Evolutionary conservation across 78 protist species (phyloP).

Genomic region (Dictyostelium brefeldianum): DNA sequence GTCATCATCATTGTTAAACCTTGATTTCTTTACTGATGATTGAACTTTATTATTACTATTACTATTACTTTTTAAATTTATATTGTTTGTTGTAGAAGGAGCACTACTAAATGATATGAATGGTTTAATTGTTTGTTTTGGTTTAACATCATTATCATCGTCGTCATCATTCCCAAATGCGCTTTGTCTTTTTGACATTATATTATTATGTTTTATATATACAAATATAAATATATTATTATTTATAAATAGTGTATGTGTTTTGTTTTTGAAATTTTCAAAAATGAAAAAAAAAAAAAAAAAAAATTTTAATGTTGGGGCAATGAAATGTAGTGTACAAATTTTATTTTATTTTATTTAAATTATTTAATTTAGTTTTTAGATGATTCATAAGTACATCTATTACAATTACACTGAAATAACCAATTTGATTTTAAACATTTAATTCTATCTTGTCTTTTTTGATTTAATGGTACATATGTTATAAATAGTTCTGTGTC

Average conservation of each 20-base stretch:
- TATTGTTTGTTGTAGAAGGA: background rate
- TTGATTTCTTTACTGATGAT: background rate
- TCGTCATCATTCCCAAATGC: background rate
- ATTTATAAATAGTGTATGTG: too few species aligned
- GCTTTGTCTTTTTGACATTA: background rate
- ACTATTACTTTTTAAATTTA: background rate
- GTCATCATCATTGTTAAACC: background rate
- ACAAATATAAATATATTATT: too few species aligned
- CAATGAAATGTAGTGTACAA: too few species aligned
- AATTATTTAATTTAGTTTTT: too few species aligned
- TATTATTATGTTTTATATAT: background rate
- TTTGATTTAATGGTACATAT: conserved; percentile 62
- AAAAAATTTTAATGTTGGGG: too few species aligned
- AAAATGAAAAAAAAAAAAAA: too few species aligned
- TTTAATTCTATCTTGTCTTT: background rate
- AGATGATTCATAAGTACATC: conserved; percentile 41
- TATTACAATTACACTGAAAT: conserved; percentile 39
- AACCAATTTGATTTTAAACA: conserved; percentile 59
- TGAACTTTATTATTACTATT: background rate
- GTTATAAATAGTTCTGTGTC: conserved; percentile 39
- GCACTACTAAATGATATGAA: background rate
- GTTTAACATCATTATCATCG: background rate
- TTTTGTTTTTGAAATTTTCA: too few species aligned
- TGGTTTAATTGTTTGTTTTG: background rate
- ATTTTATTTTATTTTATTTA: too few species aligned